Base-by-base conservation (phyloP, 345 rosid species). In the Eucalyptus regnans region DNA sequence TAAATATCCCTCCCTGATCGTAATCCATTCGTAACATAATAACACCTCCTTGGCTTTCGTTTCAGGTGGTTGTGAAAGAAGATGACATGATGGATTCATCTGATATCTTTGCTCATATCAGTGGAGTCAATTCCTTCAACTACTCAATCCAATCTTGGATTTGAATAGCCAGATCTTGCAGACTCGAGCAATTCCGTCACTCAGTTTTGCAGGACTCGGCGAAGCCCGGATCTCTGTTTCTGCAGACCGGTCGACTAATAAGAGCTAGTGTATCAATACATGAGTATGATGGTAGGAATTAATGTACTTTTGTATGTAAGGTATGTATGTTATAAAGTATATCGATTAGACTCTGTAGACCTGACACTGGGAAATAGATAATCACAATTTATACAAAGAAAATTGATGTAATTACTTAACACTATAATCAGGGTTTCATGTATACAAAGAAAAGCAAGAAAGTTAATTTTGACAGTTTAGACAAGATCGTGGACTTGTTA, bases 71-170 rank as follows among this genome's bases (percentile, higher is more conserved):
- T 71, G 94, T 94, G 91, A 95, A 94, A 90, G 98, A 96, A 88
- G 98, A 94, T 60, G 96, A 93, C 18, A 91, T 95, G 93, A 92
- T 94, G 79, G 95, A 96, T 91, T 95, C 97, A 46, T 91, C 98
- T 10, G 96, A 97, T 86, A 95, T 96, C 29, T 95, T 96, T 91
- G 94, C 98, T 87, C 97, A 96, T 46, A 96, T 96, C 48, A 94
- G 96, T 37, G 37, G 37, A 37, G 37, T 37, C 3, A 37, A 33
- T 33, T 33, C 33, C 33, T 33, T 33, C 33, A 33, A 93, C 90
- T 96, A 92, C 86, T 91, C 97, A 16, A 94, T 94, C 91, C 98
- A 95, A 83, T 97, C 98, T 86, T 97, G 99, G 99, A 96, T 94
- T 91, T 97, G 87, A 94, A 22, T 87, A 88, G 84, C 83, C 83